Conservation (phyloP, 2,329 filamentous ascomycete genomes). For the Fusarium guadeloupense region DNA sequence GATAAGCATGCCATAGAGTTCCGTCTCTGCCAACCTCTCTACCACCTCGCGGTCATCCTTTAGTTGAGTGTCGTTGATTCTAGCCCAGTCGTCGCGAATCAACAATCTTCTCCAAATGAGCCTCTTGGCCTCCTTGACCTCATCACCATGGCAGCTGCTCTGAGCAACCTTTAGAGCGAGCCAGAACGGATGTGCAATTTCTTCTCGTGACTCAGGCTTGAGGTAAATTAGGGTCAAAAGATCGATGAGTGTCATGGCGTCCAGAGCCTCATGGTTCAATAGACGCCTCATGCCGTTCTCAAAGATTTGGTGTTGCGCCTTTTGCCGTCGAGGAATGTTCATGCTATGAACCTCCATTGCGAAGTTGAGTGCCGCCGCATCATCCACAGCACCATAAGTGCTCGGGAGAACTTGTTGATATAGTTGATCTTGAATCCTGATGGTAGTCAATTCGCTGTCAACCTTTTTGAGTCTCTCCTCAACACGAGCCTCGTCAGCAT, state of each 20-base stretch:
- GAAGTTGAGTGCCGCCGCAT: slow-evolving; percentile 78
- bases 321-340: slow-evolving; percentile 65
- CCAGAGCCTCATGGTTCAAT: slow-evolving; percentile 76
- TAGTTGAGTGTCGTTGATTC: slow-evolving; percentile 78
- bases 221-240: slow-evolving; percentile 77
- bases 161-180: slow-evolving; percentile 72
- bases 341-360: slow-evolving; percentile 74
- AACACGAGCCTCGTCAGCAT: slow-evolving; percentile 48
- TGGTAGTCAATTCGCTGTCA: slow-evolving; percentile 72
- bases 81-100: slow-evolving; percentile 84
- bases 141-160: slow-evolving; percentile 63
- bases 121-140: slow-evolving; percentile 66
- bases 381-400: slow-evolving; percentile 78
- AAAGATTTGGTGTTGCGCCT: slow-evolving; percentile 75
- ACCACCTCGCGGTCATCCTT: slow-evolving; percentile 76
- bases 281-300: slow-evolving; percentile 75
- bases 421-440: slow-evolving; percentile 81
- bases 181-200: slow-evolving; percentile 76
- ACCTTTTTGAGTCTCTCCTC: slow-evolving; percentile 61
- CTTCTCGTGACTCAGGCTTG: slow-evolving; percentile 58
- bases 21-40: slow-evolving; percentile 69
- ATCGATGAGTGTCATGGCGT: slow-evolving; percentile 73
- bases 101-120: slow-evolving; percentile 89
- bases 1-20: slow-evolving; percentile 73
- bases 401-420: slow-evolving; percentile 75